Conservation (phyloP, 768 basidiomycete species). For the Lentinula guzmanii region DNA sequence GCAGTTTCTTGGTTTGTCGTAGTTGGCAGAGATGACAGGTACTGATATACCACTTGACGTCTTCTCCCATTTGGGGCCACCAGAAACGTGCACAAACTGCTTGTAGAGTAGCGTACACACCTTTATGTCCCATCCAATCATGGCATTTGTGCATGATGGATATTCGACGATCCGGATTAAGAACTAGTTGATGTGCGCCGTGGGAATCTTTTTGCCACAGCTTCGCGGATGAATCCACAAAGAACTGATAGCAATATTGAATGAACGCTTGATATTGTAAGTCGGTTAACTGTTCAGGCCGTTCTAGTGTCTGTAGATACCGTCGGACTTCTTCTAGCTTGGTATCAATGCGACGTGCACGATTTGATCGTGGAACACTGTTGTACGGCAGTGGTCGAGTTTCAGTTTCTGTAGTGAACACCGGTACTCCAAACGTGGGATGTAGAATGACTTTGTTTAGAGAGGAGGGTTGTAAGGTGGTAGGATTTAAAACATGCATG, state of each 20-base stretch:
- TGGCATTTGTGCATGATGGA: slow-evolving; percentile 4
- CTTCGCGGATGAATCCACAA: not conserved
- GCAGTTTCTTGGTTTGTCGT: too few species aligned
- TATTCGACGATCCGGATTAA: not conserved
- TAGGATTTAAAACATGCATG: too few species aligned
- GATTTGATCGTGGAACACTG: not conserved
- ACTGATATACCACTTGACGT: too few species aligned
- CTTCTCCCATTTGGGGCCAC: too few species aligned
- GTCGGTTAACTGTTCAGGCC: not conserved
- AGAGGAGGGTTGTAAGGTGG: too few species aligned
- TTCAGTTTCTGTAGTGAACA: too few species aligned
- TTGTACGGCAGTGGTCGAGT: not conserved
- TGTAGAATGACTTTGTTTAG: not conserved
- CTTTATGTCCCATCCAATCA: slow-evolving; percentile 8
- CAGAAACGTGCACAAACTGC: too few species aligned
- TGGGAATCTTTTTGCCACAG: not conserved
- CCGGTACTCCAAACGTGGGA: too few species aligned
- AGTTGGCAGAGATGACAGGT: too few species aligned
- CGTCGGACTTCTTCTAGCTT: not conserved
- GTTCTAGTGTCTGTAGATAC: not conserved
- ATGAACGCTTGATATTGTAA: not conserved
- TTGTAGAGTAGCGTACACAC: not conserved
- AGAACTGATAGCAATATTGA: not conserved
- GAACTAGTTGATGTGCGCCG: not conserved
- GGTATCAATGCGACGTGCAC: not conserved